Percentiles rank a stretch among this genome's conserved stretches.
Evolutionary conservation across 768 basidiomycete genomes (phyloP).

Genomic region (Obba rivulosa): DNA sequence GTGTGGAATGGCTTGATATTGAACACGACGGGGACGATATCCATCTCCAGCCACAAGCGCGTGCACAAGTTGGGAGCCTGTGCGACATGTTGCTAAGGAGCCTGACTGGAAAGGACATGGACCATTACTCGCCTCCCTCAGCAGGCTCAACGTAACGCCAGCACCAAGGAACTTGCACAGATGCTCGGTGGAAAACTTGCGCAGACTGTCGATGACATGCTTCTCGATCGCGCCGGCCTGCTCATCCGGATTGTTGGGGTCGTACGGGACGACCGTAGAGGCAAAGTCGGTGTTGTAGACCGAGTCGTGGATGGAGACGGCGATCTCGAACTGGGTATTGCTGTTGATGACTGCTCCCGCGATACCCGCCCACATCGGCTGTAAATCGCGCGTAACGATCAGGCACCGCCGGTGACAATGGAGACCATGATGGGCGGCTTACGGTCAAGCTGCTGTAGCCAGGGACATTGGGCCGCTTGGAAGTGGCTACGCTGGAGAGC

Average conservation of each 20-base stretch:
- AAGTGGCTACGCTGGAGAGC: constrained; percentile 52
- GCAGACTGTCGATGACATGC: constrained; percentile 58
- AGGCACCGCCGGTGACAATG: constrained; percentile 17
- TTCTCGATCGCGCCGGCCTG: constrained; percentile 58
- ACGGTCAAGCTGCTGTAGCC: constrained; percentile 65
- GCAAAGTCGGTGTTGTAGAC: constrained; percentile 81
- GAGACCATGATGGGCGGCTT: constrained; percentile 22
- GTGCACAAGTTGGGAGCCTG: constrained; percentile 81
- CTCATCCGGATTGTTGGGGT: constrained; percentile 43
- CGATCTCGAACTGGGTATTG: constrained; percentile 60
- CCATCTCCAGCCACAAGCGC: constrained; percentile 75
- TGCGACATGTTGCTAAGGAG: not conserved
- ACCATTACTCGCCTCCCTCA: constrained; percentile 51
- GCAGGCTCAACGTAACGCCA: constrained; percentile 66
- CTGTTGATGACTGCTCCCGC: constrained; percentile 58
- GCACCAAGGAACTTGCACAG: constrained; percentile 84
- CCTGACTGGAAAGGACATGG: not conserved
- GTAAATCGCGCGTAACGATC: constrained; percentile 11
- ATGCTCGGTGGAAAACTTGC: constrained; percentile 70
- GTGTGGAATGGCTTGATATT: constrained; percentile 82
- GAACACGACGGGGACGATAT: constrained; percentile 81
- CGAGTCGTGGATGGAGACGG: constrained; percentile 78
- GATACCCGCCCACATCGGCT: constrained; percentile 90
- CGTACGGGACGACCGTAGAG: constrained; percentile 50
- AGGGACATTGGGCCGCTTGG: constrained; percentile 48